phyloP scores from a whole-genome alignment of 2,329 filamentous ascomycete genomes.

The Pseudogymnoascus sp. region DNA sequence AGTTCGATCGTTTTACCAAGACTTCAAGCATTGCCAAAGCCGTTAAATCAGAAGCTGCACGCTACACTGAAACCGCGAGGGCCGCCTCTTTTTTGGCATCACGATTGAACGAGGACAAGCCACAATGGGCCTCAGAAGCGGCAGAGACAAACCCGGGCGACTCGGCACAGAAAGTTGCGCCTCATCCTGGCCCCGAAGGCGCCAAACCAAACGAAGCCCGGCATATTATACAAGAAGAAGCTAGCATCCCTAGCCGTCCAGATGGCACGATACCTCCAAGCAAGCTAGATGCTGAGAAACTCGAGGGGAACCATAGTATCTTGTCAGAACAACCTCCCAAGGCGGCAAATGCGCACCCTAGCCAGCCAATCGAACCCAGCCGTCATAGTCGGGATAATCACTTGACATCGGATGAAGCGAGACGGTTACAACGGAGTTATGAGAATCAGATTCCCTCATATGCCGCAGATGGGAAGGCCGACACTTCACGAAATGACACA shows the following conservation, averaged over 20 bases:
- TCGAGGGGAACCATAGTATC: conserved; percentile 29
- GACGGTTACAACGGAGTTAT: conserved; percentile 39
- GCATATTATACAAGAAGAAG: conserved; percentile 40
- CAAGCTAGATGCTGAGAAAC: conserved; percentile 22
- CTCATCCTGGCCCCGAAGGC: conserved; percentile 24
- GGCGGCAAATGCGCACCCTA: conserved; percentile 31
- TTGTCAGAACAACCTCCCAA: conserved; percentile 30
- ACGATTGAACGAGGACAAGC: conserved; percentile 45
- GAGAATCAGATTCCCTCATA: conserved; percentile 47
- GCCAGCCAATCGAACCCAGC: conserved; percentile 13
- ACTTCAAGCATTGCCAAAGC: conserved; percentile 60
- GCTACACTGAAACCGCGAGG: conserved; percentile 53
- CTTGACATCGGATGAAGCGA: conserved; percentile 36
- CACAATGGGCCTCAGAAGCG: conserved; percentile 24
- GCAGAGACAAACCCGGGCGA: conserved; percentile 11
- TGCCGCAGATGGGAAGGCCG: conserved; percentile 36
- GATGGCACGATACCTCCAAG: conserved; percentile 44
- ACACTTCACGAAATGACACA: conserved; percentile 14
- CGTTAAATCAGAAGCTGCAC: conserved; percentile 54
- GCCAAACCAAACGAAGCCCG: conserved; percentile 35
- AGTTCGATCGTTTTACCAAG: conserved; percentile 56
- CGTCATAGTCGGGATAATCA: conserved; percentile 10
- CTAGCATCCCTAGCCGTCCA: conserved; percentile 37
- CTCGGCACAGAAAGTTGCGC: conserved; percentile 19
- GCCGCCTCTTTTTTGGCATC: conserved; percentile 54